These are phyloP conservation scores for Lachancea lanzarotensis DNA, from an alignment of 805 yeast genomes.

Conservation along the genomic window DNA sequence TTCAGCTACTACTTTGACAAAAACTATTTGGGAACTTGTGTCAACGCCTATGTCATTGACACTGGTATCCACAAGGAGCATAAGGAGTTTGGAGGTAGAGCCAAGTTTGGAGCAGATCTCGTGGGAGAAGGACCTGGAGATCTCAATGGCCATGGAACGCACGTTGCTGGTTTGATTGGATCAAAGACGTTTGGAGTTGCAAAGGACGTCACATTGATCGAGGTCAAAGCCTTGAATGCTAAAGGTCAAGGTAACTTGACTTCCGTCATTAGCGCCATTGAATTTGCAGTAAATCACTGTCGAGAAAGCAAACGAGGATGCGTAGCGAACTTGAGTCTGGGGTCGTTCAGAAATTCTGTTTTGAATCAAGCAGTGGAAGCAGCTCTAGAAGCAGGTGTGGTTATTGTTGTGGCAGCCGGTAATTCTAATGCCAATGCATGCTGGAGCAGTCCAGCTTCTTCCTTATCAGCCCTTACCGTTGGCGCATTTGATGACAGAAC, in stretches of 20 bases:
- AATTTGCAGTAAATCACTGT: slow-evolving; percentile 60
- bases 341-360: slow-evolving; percentile 60
- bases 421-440: slow-evolving; percentile 77
- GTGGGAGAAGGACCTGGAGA: slow-evolving; percentile 62
- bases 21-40: slow-evolving; percentile 46
- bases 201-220: slow-evolving; percentile 56
- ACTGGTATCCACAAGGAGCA: slow-evolving; percentile 67
- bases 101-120: slow-evolving; percentile 51
- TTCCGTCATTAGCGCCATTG: slow-evolving; percentile 58
- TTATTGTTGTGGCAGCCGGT: slow-evolving; percentile 82
- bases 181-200: slow-evolving; percentile 79
- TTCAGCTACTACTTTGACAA: slow-evolving; percentile 45
- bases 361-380: slow-evolving; percentile 72
- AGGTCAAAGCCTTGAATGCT: slow-evolving; percentile 65
- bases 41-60: slow-evolving; percentile 73
- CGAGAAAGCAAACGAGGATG: slow-evolving; percentile 36
- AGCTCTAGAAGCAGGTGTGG: slow-evolving; percentile 64
- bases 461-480: slow-evolving; percentile 64
- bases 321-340: slow-evolving; percentile 76
- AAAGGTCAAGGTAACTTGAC: slow-evolving; percentile 67
- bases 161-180: slow-evolving; percentile 85
- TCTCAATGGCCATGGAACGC: slow-evolving; percentile 82
- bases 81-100: slow-evolving; percentile 61
- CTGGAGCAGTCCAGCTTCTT: slow-evolving; percentile 78
- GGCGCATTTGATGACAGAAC: slow-evolving; percentile 80